phyloP scores from a whole-genome alignment of 108 stramenopile species.

The Bacterosira constricta region DNA sequence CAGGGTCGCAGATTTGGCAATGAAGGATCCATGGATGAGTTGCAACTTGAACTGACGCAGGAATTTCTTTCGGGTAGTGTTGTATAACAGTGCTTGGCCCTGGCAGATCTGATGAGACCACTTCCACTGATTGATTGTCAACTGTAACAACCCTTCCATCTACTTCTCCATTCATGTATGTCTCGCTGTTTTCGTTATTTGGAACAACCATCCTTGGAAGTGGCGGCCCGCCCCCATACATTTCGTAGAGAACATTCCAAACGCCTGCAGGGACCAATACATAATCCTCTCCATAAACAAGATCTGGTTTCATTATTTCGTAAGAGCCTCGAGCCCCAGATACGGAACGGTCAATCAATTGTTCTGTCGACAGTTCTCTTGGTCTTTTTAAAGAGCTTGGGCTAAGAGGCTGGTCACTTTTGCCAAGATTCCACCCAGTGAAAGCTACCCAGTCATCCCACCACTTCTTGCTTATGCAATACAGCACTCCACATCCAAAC shows the following conservation, averaged over 20 bases:
- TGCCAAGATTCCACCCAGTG: constrained; percentile 71
- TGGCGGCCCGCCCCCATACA: constrained; percentile 90
- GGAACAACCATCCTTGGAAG: constrained; percentile 77
- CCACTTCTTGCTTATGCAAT: constrained; percentile 81
- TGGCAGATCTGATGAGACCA: constrained; percentile 18
- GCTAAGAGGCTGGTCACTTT: constrained; percentile 5
- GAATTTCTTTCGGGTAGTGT: constrained; percentile 56
- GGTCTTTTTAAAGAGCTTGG: constrained; percentile 53
- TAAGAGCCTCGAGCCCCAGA: constrained; percentile 80
- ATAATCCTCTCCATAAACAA: constrained; percentile 53
- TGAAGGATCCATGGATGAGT: constrained; percentile 87
- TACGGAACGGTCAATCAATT: constrained; percentile 62
- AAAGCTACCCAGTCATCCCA: constrained; percentile 81
- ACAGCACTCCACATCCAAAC: constrained; percentile 76
- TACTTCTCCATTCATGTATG: constrained; percentile 2
- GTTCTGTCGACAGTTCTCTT: constrained; percentile 66
- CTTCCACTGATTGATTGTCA: constrained; percentile 30
- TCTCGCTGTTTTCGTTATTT: constrained; percentile 5
- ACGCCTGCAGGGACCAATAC: constrained; percentile 79
- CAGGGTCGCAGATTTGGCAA: constrained; percentile 79
- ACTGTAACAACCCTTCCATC: constrained; percentile 8
- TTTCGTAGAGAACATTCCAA: constrained; percentile 87
- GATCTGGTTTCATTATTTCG: constrained; percentile 59
- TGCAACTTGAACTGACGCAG: constrained; percentile 58
- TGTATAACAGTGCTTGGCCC: neutral